phyloP scores from a whole-genome alignment of 176 grass and related monocot species.

The Juncus effusus region DNA sequence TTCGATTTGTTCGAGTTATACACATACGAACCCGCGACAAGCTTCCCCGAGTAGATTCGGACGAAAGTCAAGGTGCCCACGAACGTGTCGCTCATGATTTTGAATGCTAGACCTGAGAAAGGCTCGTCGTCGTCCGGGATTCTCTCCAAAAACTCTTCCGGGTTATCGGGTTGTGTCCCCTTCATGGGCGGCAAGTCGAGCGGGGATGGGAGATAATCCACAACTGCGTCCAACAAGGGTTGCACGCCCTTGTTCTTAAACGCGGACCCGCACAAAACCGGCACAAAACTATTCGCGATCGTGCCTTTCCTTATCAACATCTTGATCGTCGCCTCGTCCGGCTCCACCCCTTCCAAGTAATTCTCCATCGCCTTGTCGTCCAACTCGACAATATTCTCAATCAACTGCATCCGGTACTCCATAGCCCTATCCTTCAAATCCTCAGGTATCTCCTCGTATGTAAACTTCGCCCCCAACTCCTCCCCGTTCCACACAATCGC shows the following conservation, averaged over 20 bases:
- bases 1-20: slow-evolving; percentile 95
- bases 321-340: slow-evolving; percentile 83
- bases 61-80: slow-evolving; percentile 95
- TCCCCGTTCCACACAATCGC: slow-evolving; percentile 90
- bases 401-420: slow-evolving; percentile 69
- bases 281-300: slow-evolving; percentile 68
- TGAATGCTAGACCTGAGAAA: slow-evolving; percentile 96
- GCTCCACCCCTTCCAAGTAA: slow-evolving; percentile 85
- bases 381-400: slow-evolving; percentile 83
- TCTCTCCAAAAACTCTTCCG: slow-evolving; percentile 68
- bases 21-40: slow-evolving; percentile 78
- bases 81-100: slow-evolving; percentile 97
- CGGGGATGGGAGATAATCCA: slow-evolving; percentile 90
- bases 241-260: slow-evolving; percentile 99
- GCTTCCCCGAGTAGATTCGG: slow-evolving; percentile 85
- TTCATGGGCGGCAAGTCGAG: slow-evolving; percentile 89
- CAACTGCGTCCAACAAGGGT: slow-evolving; percentile 90
- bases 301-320: slow-evolving; percentile 82
- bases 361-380: slow-evolving; percentile 83
- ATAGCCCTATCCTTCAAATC: slow-evolving; percentile 70
- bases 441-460: slow-evolving; percentile 75
- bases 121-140: slow-evolving; percentile 57
- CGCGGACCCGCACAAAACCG: slow-evolving; percentile 91
- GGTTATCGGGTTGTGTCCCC: slow-evolving; percentile 72
- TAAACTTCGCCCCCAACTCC: slow-evolving; percentile 86